Conservation (phyloP, 2,329 filamentous ascomycete species). For the Alternaria brassicicola region DNA sequence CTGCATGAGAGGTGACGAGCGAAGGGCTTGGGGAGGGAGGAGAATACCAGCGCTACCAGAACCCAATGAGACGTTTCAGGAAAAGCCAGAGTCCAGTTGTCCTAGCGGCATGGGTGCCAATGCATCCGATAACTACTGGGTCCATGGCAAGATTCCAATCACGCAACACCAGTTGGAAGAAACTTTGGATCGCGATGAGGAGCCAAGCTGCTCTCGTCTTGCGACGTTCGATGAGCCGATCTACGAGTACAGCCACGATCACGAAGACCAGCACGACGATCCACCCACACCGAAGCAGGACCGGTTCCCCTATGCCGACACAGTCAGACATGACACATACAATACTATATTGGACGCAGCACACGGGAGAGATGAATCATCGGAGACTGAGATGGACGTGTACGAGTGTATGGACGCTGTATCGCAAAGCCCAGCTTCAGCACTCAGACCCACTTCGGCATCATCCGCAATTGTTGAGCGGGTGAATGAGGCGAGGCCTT, state of each 20-base stretch:
- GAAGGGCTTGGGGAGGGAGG: slow-evolving; percentile 13
- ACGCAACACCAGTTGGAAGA: slow-evolving; percentile 13
- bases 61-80: neutral
- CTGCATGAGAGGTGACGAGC: slow-evolving; percentile 2
- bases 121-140: neutral
- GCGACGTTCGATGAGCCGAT: slow-evolving; percentile 36
- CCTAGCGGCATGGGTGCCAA: slow-evolving; percentile 11
- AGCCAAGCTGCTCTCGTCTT: neutral
- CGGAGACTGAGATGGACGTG: slow-evolving; percentile 58
- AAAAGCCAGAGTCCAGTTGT: neutral
- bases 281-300: slow-evolving; percentile 35
- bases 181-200: neutral
- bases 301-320: slow-evolving; percentile 6
- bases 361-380: neutral
- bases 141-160: slow-evolving; percentile 4
- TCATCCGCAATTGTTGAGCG: slow-evolving; percentile 14
- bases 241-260: slow-evolving; percentile 43
- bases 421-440: neutral
- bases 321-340: neutral
- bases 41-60: neutral
- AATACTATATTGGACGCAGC: neutral
- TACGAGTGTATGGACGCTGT: slow-evolving; percentile 55
- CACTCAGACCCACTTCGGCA: slow-evolving; percentile 11
- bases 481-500: slow-evolving; percentile 24
- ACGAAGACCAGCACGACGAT: slow-evolving; percentile 45